A percentile compares a stretch with the other conserved stretches of the same genome.
Evolutionary conservation across 2,329 filamentous ascomycete genomes (phyloP).

Genomic region (Neofusicoccum sp.): DNA sequence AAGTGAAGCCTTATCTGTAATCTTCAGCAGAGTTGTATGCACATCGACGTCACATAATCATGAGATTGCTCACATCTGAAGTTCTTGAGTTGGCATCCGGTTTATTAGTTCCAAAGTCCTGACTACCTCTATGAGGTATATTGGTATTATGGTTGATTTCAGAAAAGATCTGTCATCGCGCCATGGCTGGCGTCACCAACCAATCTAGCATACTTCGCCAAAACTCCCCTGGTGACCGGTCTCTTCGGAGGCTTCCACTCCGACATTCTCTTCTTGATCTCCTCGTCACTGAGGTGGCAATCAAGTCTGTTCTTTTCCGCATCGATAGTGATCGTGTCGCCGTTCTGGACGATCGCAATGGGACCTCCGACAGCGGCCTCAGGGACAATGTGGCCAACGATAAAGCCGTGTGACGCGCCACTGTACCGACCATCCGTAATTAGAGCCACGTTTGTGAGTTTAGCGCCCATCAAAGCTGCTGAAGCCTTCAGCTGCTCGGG

Average conservation of each 20-base stretch:
- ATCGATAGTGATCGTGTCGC: conserved; percentile 84
- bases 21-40: neutral
- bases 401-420: conserved; percentile 88
- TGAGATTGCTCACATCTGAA: neutral
- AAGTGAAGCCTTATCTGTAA: neutral
- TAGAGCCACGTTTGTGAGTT: conserved; percentile 81
- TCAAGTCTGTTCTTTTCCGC: conserved; percentile 72
- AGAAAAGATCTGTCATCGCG: conserved; percentile 81
- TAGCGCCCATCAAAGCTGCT: conserved; percentile 90
- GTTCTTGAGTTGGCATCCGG: neutral
- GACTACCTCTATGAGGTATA: neutral
- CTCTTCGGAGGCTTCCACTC: conserved; percentile 72
- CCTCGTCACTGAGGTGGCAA: conserved; percentile 73
- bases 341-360: conserved; percentile 78
- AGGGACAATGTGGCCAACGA: conserved; percentile 89
- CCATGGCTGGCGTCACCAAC: conserved; percentile 92
- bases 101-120: neutral
- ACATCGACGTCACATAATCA: too few relatives aligned
- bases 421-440: conserved; percentile 92
- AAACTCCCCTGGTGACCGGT: conserved; percentile 75
- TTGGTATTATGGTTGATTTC: neutral
- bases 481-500: conserved; percentile 89
- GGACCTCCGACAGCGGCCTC: conserved; percentile 89
- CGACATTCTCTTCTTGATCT: conserved; percentile 65
- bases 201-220: conserved; percentile 87